Conservation (phyloP, 2,329 filamentous ascomycete species). For the Neofusicoccum laricinum region DNA sequence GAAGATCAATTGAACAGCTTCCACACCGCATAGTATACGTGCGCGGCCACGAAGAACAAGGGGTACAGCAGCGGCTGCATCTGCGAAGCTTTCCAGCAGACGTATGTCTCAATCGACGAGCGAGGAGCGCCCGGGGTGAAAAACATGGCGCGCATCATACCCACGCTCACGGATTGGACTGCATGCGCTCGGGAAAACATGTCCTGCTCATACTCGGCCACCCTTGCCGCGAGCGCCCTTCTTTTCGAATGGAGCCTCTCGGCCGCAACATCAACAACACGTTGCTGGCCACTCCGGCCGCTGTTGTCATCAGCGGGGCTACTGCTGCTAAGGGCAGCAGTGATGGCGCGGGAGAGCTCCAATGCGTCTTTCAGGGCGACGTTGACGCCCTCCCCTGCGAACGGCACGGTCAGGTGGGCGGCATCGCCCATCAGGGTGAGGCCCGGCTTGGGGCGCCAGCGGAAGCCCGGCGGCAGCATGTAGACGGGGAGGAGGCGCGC, state of each 20-base stretch:
- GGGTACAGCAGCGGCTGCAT: constrained; percentile 18
- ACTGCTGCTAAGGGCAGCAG: constrained; percentile 22
- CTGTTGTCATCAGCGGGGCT: not conserved
- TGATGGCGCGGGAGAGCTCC: constrained; percentile 33
- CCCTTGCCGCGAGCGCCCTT: constrained; percentile 24
- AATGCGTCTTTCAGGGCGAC: constrained; percentile 36
- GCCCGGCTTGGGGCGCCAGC: constrained; percentile 36
- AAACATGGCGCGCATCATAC: constrained; percentile 48
- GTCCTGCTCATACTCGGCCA: constrained; percentile 34
- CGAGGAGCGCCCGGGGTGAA: constrained; percentile 48
- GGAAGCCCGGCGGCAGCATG: constrained; percentile 39
- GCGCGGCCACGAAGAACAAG: constrained; percentile 19
- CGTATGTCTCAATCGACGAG: constrained; percentile 40
- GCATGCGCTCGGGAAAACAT: constrained; percentile 35
- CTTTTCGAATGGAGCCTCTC: not conserved
- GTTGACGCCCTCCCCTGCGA: constrained; percentile 39
- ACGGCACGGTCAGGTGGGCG: constrained; percentile 39
- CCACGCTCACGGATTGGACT: constrained; percentile 37
- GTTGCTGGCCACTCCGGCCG: no score
- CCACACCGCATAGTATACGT: constrained; percentile 23
- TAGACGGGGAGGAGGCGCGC: constrained; percentile 27
- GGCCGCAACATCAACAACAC: not conserved
- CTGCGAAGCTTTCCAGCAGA: not conserved
- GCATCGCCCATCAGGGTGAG: constrained; percentile 43
- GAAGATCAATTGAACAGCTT: constrained; percentile 19